Conservation (phyloP, 352 stramenopile genomes). For the Phytophthora quininea region DNA sequence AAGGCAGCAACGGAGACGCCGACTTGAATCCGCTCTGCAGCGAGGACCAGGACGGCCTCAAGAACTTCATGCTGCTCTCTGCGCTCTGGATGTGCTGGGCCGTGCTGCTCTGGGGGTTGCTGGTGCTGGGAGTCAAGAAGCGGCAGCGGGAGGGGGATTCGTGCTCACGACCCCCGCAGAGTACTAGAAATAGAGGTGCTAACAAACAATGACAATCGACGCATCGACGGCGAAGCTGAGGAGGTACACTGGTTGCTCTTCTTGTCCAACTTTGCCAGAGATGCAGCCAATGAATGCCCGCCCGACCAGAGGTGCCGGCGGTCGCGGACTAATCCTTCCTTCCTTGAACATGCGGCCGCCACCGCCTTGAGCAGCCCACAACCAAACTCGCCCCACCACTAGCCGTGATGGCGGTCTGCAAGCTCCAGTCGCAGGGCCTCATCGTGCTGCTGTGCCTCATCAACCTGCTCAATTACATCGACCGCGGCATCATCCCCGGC, state of each 20-base stretch:
- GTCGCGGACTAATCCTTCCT: not conserved
- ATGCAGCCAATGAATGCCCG: no score
- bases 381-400: not conserved
- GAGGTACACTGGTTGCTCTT: no score
- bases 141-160: conserved; percentile 34
- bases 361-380: not conserved
- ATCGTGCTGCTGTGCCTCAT: conserved; percentile 87
- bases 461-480: conserved; percentile 94
- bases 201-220: not conserved
- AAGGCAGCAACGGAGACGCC: conserved; percentile 39
- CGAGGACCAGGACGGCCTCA: conserved; percentile 49
- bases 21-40: conserved; percentile 55
- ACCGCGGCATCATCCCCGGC: conserved; percentile 95
- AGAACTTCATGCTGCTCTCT: conserved; percentile 58
- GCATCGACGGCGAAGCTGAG: not conserved
- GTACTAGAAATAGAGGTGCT: not conserved
- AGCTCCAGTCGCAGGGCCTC: conserved; percentile 36
- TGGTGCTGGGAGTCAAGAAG: conserved; percentile 34
- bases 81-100: conserved; percentile 66
- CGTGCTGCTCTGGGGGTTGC: conserved; percentile 52
- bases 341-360: not conserved
- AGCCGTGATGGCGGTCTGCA: conserved; percentile 19
- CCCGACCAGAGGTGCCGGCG: no score
- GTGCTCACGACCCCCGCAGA: conserved; percentile 30
- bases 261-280: no score